These are phyloP conservation scores for Sclerotinia borealis DNA, from an alignment of 2,329 filamentous ascomycete genomes.

Conservation along the genomic window DNA sequence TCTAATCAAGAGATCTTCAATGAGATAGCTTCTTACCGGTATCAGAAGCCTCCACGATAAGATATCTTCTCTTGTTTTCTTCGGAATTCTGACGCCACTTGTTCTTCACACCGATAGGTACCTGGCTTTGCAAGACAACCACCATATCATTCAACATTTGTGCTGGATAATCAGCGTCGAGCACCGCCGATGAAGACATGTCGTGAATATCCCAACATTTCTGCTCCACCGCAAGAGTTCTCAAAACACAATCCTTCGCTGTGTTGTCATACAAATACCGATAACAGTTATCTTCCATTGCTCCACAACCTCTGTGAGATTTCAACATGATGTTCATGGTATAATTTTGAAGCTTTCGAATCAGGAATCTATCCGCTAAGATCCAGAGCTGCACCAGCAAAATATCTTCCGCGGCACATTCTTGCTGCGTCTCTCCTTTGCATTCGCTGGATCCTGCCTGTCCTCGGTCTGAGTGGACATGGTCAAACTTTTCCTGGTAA, in stretches of 20 bases:
- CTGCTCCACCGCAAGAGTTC: neutral
- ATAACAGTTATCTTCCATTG: neutral
- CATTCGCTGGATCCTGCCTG: rapidly evolving
- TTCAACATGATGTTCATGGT: neutral
- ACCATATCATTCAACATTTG: neutral
- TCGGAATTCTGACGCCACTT: no score
- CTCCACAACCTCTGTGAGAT: neutral
- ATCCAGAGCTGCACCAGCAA: neutral
- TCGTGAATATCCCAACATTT: neutral
- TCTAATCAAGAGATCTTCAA: neutral
- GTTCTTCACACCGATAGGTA: neutral
- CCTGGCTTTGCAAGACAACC: neutral
- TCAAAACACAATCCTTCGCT: neutral
- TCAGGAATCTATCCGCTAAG: neutral
- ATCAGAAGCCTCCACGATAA: neutral
- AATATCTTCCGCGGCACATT: neutral
- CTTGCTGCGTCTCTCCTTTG: rapidly evolving
- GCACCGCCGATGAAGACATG: neutral
- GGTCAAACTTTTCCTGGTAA: neutral
- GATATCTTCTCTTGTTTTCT: neutral
- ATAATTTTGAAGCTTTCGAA: neutral
- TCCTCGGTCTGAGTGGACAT: neutral
- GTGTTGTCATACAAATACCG: neutral
- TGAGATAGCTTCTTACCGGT: neutral
- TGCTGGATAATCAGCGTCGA: neutral